Evolutionary conservation across 2,329 filamentous ascomycete species (phyloP), one percentile per base, ranked within the genome.

Genomic region (Colletotrichum sp.): DNA sequence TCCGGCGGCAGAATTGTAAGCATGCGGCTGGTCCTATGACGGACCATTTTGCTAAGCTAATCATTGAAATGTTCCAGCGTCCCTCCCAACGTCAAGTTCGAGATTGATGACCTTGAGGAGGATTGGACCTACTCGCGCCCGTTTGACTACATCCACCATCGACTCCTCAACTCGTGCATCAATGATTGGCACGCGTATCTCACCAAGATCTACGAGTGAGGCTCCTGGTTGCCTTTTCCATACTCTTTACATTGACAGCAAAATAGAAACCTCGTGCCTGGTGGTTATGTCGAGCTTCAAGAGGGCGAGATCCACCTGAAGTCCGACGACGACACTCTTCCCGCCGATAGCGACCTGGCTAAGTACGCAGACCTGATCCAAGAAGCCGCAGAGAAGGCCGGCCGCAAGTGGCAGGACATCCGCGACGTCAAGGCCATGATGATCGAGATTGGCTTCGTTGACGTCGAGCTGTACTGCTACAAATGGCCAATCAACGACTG

Each of bases 121-220:
- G 83, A 87, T 1, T 92, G 90, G 90, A 81, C 86, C 7, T 81
- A 78, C 24, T 86, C 86, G 73, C 78, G 84, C 3, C 83, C 87
- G 65, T 91, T 91, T 80, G 89, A 91, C 81, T 89, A 87, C 78
- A 87, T 92, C 73, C 89, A 91, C 80, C 82, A 85, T 56, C 86
- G 90, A 32, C 3, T 32, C 2, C 28, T 63, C 2, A 63, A n/a
- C 32, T 63, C 61, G 34, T 36, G 28, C 36, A 32, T 63, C 13
- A 32, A 30, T 38, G 59, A 63, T 32, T 63, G 59, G 59, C 1
- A 63, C n/a, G 32, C 3, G 9, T 38, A 36, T 2, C 1, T 61
- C 0, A 61, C 30, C 26, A 61, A 61, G 3, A 32, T 32, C 26
- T 28, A 28, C 26, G 26, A 7, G 26, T 28, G 26, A 28, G 26